Percentiles rank a stretch among this genome's conserved stretches.
Conservation (phyloP, 345 rosid species). For the Abelmoschus esculentus region DNA sequence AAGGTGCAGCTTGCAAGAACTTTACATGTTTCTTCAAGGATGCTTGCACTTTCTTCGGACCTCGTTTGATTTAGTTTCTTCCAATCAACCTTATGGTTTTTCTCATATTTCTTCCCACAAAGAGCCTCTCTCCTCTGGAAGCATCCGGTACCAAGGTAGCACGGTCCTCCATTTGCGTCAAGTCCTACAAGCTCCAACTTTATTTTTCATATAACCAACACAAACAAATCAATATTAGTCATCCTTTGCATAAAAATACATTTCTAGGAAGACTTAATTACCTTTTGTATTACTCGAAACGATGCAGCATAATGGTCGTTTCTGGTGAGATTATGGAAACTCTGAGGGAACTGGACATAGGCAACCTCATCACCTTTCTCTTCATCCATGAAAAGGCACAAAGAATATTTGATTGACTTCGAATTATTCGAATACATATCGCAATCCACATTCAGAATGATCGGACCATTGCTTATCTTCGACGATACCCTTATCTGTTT, state of each 20-base stretch:
- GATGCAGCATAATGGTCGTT: background rate
- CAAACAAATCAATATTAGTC: background rate
- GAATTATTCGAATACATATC: no score
- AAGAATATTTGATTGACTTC: no score
- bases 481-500: no score
- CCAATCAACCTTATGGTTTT: background rate
- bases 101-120: background rate
- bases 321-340: no score
- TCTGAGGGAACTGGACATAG: no score
- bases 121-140: slow-evolving; percentile 1
- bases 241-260: background rate
- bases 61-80: background rate
- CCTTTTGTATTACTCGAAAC: background rate
- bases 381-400: no score
- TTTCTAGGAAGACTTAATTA: background rate
- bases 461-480: no score
- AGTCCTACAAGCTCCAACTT: background rate
- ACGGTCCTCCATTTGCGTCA: background rate
- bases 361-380: no score
- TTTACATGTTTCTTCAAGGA: no score
- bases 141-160: background rate
- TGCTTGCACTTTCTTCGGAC: background rate
- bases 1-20: slow-evolving; percentile 6
- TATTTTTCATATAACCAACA: background rate
- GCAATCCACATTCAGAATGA: no score